phyloP scores from a whole-genome alignment of 306 rosid species.

The Rosa rugosa region DNA sequence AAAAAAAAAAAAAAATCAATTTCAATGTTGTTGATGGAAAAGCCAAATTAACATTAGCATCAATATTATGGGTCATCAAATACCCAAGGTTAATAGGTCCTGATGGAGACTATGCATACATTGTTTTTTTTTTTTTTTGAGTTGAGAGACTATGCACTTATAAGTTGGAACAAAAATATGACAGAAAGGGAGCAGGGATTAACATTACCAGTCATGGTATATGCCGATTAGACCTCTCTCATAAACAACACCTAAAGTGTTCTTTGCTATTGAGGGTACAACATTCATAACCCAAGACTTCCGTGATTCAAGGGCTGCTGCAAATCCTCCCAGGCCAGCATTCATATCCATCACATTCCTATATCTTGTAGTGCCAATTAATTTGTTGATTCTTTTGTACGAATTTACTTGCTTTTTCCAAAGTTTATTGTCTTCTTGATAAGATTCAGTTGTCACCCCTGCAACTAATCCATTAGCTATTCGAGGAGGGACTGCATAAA shows the following conservation, averaged over 20 bases:
- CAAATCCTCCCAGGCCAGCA: constrained; percentile 97
- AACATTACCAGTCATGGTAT: constrained; percentile 85
- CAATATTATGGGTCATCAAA: neutral
- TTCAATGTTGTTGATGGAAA: neutral
- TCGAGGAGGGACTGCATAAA: constrained; percentile 79
- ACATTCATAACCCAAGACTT: constrained; percentile 98
- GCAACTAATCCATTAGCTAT: constrained; percentile 63
- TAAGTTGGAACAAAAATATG: neutral
- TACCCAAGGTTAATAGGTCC: neutral
- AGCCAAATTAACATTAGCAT: neutral
- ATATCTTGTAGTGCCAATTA: constrained; percentile 74
- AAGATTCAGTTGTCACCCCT: constrained; percentile 70
- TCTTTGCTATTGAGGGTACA: constrained; percentile 72
- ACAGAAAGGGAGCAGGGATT: neutral
- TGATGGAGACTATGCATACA: neutral
- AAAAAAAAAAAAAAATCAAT: neutral
- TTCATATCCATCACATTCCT: constrained; percentile 98
- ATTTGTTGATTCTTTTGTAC: constrained; percentile 65
- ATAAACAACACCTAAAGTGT: constrained; percentile 78
- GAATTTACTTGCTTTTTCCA: constrained; percentile 74
- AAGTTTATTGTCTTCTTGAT: constrained; percentile 73
- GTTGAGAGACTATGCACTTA: neutral
- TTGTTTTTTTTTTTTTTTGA: too few species aligned
- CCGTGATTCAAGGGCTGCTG: constrained; percentile 77
- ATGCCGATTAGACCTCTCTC: constrained; percentile 98